These are phyloP conservation scores for Wallacemonas rigidus DNA, from an alignment of 208 protist species.

Conservation along the genomic window DNA sequence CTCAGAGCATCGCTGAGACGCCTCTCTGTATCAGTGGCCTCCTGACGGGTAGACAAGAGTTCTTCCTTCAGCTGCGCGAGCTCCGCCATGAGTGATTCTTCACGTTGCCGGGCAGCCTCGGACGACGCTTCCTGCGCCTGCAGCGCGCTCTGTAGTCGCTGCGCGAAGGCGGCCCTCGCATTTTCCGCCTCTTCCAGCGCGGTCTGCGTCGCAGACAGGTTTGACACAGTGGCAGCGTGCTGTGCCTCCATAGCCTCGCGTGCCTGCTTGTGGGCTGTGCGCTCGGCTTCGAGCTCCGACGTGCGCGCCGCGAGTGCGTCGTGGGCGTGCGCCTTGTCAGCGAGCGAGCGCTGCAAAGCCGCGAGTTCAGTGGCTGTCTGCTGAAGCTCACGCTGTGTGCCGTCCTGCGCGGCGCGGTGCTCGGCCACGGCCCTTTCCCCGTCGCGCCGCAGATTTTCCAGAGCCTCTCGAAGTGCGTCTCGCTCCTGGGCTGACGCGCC, in stretches of 20 bases:
- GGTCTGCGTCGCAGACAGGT: background rate
- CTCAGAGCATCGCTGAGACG: no score
- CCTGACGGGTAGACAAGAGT: no score
- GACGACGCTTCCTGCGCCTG: background rate
- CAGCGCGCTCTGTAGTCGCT: background rate
- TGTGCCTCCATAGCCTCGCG: background rate
- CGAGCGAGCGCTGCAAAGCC: background rate
- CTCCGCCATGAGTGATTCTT: background rate
- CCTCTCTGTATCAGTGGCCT: no score
- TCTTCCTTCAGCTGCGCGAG: background rate
- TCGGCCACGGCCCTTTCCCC: background rate
- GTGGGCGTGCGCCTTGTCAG: background rate
- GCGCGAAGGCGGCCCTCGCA: background rate
- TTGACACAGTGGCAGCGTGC: background rate
- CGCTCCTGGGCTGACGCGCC: background rate
- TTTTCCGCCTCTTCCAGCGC: background rate
- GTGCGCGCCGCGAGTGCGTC: background rate
- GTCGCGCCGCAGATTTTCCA: background rate
- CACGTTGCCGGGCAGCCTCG: background rate
- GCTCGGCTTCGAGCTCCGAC: background rate
- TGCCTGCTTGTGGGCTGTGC: background rate
- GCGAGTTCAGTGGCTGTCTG: background rate
- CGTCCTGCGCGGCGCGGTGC: background rate
- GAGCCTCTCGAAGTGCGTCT: background rate
- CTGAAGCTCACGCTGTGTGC: background rate